Conservation (phyloP, 1,139 yeast species). For the Nematodospora anomalae region DNA sequence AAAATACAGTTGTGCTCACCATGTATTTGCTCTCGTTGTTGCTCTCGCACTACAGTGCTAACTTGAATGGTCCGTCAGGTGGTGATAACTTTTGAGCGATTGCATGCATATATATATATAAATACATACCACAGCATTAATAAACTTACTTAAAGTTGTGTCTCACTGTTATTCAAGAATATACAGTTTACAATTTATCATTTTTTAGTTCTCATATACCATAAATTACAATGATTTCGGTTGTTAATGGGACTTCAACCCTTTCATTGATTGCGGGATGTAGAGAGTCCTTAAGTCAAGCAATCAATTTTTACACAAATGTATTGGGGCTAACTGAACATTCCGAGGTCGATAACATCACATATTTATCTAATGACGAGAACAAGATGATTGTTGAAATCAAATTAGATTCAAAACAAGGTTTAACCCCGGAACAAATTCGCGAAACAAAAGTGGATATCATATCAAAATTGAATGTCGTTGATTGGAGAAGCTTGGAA, state of each 20-base stretch:
- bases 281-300: slow-evolving; percentile 30
- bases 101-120: no score
- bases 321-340: slow-evolving; percentile 42
- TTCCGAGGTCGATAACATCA: slow-evolving; percentile 22
- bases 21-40: no score
- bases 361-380: slow-evolving; percentile 34
- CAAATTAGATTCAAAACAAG: slow-evolving; percentile 25
- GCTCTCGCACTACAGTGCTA: neutral
- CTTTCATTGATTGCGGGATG: slow-evolving; percentile 46
- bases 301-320: slow-evolving; percentile 48
- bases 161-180: no score
- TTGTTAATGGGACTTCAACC: slow-evolving; percentile 54
- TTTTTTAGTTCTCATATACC: no score
- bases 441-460: slow-evolving; percentile 24
- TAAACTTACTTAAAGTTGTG: no score
- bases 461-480: slow-evolving; percentile 24
- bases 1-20: no score
- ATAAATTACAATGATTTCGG: slow-evolving; percentile 20
- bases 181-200: no score
- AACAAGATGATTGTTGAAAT: slow-evolving; percentile 32
- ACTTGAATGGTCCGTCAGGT: neutral
- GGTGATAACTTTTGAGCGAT: neutral
- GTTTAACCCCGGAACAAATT: slow-evolving; percentile 29
- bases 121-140: no score
- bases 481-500: slow-evolving; percentile 55